Base-by-base conservation (phyloP, 768 basidiomycete species). In the Leucogyrophana mollusca region DNA sequence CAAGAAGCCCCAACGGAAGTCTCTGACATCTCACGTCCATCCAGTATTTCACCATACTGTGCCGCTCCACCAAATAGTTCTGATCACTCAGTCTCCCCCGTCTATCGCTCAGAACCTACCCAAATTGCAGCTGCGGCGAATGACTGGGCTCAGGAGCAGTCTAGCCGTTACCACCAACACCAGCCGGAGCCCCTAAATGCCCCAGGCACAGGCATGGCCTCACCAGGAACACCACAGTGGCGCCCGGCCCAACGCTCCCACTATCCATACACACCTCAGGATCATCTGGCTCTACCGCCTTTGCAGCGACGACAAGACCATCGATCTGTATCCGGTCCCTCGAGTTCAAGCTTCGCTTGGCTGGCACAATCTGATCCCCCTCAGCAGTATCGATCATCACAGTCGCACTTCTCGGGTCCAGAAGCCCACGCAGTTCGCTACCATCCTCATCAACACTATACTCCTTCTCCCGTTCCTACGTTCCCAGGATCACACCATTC, bases 211-310 rank as follows among this genome's bases (percentile, higher is more conserved):
- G 39, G 38, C 23, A 23, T 37, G 23, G 24, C 43, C 17, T n/a
- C 43, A 37, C 4, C 32, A 17, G 50, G 9, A 43, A 37, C 52
- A 10, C 39, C 62, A 3, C 47, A 59, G 16, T 66, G 62, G 62
- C 61, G 61, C 16, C 59, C 64, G 9, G 52, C 62, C 8, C 59
- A 56, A 2, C 54, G 56, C 18, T 49, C 64, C 3, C 57, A 65
- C 14, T 62, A 66, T 40, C 13, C 62, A 9, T 66, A 64, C 47
- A 41, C 46, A 7, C 57, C 53, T 7, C 61, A 47, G 17, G 46
- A 47, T 42, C 54, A 50, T 16, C 46, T 22, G n/a, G 47, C 53
- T 39, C 52, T 43, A 8, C 22, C 44, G 3, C 51, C 50, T 13
- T 38, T 47, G 32, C 32, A 43, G 50, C 24, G 14, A n/a, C 53